These are phyloP conservation scores for Mrakia gelida DNA, from an alignment of 768 basidiomycete genomes.

Conservation along the genomic window DNA sequence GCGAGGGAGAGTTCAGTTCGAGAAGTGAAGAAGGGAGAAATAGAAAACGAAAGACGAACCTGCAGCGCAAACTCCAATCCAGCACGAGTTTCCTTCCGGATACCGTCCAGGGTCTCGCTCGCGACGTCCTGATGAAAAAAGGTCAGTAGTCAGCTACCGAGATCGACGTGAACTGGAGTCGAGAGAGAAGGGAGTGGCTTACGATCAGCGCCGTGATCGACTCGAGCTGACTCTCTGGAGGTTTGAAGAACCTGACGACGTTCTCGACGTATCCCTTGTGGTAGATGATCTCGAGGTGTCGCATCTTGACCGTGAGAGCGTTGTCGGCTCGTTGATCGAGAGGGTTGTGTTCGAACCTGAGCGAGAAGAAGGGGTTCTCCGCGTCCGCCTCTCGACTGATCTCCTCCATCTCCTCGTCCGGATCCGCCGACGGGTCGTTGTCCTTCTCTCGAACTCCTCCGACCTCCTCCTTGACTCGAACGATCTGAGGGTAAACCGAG, in stretches of 20 bases:
- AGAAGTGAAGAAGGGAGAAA: neutral
- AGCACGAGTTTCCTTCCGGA: slow-evolving; percentile 88
- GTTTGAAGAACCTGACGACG: slow-evolving; percentile 83
- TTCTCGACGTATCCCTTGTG: slow-evolving; percentile 90
- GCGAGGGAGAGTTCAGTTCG: slow-evolving; percentile 59
- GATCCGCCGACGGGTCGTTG: slow-evolving; percentile 35
- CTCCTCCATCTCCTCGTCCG: slow-evolving; percentile 30
- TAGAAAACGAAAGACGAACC: slow-evolving; percentile 21
- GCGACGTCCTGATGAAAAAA: slow-evolving; percentile 64
- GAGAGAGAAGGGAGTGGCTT: slow-evolving; percentile 38
- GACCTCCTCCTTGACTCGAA: slow-evolving; percentile 63
- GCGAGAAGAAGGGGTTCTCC: slow-evolving; percentile 66
- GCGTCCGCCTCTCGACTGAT: slow-evolving; percentile 38
- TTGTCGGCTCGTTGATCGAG: slow-evolving; percentile 87
- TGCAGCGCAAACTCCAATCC: slow-evolving; percentile 90
- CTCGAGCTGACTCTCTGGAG: slow-evolving; percentile 88
- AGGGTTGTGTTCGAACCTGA: slow-evolving; percentile 88
- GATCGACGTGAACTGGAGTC: neutral
- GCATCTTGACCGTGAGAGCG: slow-evolving; percentile 80
- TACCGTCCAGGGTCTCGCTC: slow-evolving; percentile 84
- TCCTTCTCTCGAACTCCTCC: slow-evolving; percentile 7
- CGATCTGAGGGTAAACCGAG: slow-evolving; percentile 83
- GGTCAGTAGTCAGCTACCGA: neutral
- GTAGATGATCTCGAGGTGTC: slow-evolving; percentile 95
- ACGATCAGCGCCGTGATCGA: slow-evolving; percentile 90